Conservation (phyloP, 2,329 filamentous ascomycete genomes). For the Calycina marina region DNA sequence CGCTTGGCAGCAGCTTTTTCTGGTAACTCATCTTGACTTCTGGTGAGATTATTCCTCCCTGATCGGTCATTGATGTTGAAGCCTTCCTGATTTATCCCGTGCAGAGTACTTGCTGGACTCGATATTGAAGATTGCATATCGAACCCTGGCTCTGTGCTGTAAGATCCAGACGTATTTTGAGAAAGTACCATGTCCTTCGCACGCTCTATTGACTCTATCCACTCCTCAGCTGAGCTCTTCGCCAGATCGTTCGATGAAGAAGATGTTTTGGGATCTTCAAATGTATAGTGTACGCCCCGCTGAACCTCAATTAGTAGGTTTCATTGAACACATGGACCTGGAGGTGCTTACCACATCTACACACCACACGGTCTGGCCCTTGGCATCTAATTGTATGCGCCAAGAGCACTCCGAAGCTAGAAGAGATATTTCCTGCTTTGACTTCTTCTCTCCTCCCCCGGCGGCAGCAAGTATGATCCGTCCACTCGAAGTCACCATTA, state of each 20-base stretch:
- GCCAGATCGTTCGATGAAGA: constrained; percentile 42
- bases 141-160: constrained; percentile 52
- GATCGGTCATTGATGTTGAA: constrained; percentile 37
- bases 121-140: constrained; percentile 59
- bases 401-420: constrained; percentile 61
- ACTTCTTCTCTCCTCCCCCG: constrained; percentile 88
- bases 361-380: constrained; percentile 76
- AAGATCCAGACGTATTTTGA: constrained; percentile 51
- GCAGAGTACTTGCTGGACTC: constrained; percentile 59
- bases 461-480: constrained; percentile 81
- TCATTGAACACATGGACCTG: background rate
- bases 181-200: constrained; percentile 73
- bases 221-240: constrained; percentile 67
- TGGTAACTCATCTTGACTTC: constrained; percentile 41
- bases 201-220: constrained; percentile 78
- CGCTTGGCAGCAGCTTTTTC: constrained; percentile 32
- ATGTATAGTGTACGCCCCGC: constrained; percentile 81
- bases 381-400: constrained; percentile 70
- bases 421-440: constrained; percentile 84
- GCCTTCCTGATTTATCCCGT: constrained; percentile 39
- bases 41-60: constrained; percentile 42
- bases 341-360: constrained; percentile 69
- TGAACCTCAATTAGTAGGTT: constrained; percentile 9
- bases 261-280: constrained; percentile 78
- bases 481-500: constrained; percentile 88